Evolutionary conservation across 208 protist species (phyloP), one percentile per base, ranked within the genome.

Genomic region (Willaertia magna): DNA sequence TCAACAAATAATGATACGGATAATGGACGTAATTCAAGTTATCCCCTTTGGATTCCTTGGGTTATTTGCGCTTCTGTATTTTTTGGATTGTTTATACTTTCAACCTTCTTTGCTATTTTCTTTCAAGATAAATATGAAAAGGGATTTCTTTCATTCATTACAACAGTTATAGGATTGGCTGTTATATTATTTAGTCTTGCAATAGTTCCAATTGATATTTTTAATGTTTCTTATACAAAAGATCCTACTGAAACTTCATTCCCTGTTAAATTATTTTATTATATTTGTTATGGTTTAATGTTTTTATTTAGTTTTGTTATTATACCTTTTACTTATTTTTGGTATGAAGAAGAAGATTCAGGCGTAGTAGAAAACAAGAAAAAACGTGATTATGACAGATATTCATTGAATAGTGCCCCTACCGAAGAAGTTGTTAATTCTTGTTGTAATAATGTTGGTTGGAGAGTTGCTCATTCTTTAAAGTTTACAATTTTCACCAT

Each of bases 301-400:
- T 85, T 85, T 1, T 20, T 85, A 34, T 85, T 85, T 40, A 47
- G n/a, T 18, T 85, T 46, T 51, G 26, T 61, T 0, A 44, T 85
- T 7, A 85, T 85, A 18, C 82, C 82, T 18, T 85, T 85, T 61
- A 47, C 82, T 51, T 85, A 85, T 43, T 85, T 85, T 51, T 85
- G 22, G n/a, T 85, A 79, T 51, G 82, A 85, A 51, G 82, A 85
- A 39, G 51, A 59, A 20, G 51, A 59, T 59, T n/a, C 51, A 20
- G 55, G 34, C 34, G n/a, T n/a, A n/a, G n/a, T n/a, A n/a, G n/a
- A n/a, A n/a, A n/a, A n/a, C n/a, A n/a, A n/a, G n/a, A n/a, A n/a
- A n/a, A n/a, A n/a, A n/a, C n/a, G n/a, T n/a, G n/a, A n/a, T n/a
- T n/a, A n/a, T n/a, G 7, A 67, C 22, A 67, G 34, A 9, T 67